Evolutionary conservation across 495 filamentous ascomycete species (phyloP), one percentile per base, ranked within the genome.

Genomic region (Daldinia vernicosa): DNA sequence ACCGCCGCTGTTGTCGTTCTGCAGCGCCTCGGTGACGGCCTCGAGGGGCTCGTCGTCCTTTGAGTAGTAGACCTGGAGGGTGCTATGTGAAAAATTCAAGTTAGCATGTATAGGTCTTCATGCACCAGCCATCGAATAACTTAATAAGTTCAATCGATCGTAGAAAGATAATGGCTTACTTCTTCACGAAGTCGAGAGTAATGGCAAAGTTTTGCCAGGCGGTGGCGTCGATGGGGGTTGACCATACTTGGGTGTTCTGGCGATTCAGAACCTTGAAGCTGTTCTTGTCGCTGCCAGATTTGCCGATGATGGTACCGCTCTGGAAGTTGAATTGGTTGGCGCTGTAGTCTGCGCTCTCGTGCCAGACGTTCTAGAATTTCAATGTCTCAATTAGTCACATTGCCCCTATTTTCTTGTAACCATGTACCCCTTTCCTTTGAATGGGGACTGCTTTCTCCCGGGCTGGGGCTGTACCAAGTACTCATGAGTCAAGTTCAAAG

Each of bases 181-280:
- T 88, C 67, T 82, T 79, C 19, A 65, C 52, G 56, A 82, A 87
- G 70, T 87, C 80, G 1, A 86, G 74, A n/a, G 80, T 82, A 35
- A 88, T 75, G 50, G 85, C 86, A 81, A 87, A 88, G 76, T 88
- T 88, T 71, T 88, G 86, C 86, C 86, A 88, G 17, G 75, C 79
- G 15, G 75, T 79, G 40, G 73, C 70, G 19, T 78, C 77, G 40
- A 79, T 79, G 6, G 77, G 70, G 2, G 80, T 84, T 54, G 80
- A 80, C 82, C 82, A 86, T 45, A 86, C 72, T 74, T 82, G 76
- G 63, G 76, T 75, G 76, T 85, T 85, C 62, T 80, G 69, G 11
- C 82, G 79, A 75, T 83, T 76, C 12, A 86, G 70, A 14, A 86
- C 71, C 75, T 86, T 84, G 74, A 78, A 80, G 0, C 76, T 74